A percentile compares a stretch with the other conserved stretches of the same genome.
Conservation (phyloP, 2,329 filamentous ascomycete genomes). For the Eutypella sp. region DNA sequence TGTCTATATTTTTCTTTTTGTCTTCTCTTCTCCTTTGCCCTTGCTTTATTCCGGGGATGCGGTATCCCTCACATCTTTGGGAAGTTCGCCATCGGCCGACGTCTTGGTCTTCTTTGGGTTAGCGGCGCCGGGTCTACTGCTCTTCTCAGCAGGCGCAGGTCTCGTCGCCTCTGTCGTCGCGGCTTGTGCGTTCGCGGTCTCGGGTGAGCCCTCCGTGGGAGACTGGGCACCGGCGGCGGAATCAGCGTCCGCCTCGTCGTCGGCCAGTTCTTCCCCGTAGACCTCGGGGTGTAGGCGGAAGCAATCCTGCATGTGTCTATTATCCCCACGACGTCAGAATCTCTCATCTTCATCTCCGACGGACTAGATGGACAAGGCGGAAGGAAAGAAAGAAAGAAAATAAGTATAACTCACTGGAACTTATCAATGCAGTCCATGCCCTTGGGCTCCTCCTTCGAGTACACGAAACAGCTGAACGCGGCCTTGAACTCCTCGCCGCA, state of each 20-base stretch:
- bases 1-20: not conserved
- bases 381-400: not conserved
- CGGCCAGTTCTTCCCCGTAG: conserved; percentile 82
- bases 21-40: not conserved
- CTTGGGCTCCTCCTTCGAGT: conserved; percentile 89
- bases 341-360: conserved; percentile 31
- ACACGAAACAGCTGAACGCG: conserved; percentile 98
- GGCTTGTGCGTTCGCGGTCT: no score
- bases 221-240: not conserved
- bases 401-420: conserved; percentile 67
- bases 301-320: conserved; percentile 92
- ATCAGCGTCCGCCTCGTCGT: conserved; percentile 58
- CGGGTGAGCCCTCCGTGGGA: not conserved
- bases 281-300: conserved; percentile 90
- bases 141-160: not conserved
- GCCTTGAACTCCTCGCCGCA: conserved; percentile 94
- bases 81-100: not conserved
- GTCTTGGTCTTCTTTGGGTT: not conserved
- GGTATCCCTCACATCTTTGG: not conserved
- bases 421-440: conserved; percentile 97
- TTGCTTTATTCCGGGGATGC: not conserved
- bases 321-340: conserved; percentile 8
- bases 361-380: not conserved
- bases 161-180: not conserved
- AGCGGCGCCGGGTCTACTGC: not conserved